Base-by-base conservation (phyloP, 176 grass and related monocot genomes). In the Avena eriantha region DNA sequence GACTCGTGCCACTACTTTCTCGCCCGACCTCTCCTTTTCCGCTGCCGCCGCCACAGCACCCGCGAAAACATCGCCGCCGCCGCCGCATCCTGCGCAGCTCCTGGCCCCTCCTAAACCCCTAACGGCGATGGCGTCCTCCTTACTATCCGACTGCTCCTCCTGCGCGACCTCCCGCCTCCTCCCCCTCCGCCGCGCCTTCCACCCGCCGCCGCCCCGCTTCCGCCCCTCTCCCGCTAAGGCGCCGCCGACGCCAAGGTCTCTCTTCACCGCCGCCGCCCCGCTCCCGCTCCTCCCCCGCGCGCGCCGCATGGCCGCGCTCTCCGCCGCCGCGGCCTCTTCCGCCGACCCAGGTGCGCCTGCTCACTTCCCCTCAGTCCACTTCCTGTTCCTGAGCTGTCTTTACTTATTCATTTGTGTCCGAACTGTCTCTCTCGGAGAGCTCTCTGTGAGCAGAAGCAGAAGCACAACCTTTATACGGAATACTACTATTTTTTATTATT, bases 131-230 rank as follows among this genome's bases (percentile, higher is more conserved):
- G 88, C 91, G 11, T 90, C 91, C 70, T 90, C 85, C 51, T 41
- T 85, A 34, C 81, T 93, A 9, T 93, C 85, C 35, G 91, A 93
- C 85, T 90, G 82, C 82, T 87, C 88, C 71, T 90, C 88, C 81
- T 60, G 75, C 73, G 87, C 82, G 16, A 72, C 87, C 41, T 57
- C 85, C 55, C 77, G 85, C 64, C 85, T 93, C 82, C 77, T 90
- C 17, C 91, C 91, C 39, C 78, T 93, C 77, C 77, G 78, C 63
- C 82, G 85, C 61, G 72, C 76, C 48, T 66, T 89, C 56, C 81
- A 79, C 36, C 83, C 53, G 36, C 80, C 76, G 47, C 31, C n/a
- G 49, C 60, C 34, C 85, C 63, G 85, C 61, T 81, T 93, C 88
- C 85, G 65, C 39, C 64, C 81, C 54, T 82, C 46, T 1, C 66